Evolutionary conservation across 2,329 filamentous ascomycete genomes (phyloP).

Genomic region (Diaporthe humulicola): DNA sequence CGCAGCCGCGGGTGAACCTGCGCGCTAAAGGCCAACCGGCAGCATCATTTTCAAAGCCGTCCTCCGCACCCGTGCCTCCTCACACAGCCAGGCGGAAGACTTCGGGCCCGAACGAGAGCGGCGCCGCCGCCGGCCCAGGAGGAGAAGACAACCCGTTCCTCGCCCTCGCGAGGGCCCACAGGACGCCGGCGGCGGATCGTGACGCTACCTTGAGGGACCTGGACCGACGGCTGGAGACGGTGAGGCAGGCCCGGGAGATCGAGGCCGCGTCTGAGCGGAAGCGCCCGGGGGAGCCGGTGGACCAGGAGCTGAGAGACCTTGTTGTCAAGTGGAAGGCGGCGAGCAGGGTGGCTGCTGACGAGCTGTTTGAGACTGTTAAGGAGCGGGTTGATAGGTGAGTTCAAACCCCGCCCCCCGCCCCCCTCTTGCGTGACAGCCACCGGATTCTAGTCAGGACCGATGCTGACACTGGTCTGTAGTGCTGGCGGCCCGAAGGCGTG

Average conservation of each 20-base stretch:
- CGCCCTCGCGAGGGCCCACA: constrained; percentile 29
- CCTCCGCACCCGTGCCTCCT: background rate
- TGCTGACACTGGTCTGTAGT: constrained; percentile 4
- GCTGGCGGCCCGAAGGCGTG: constrained; percentile 35
- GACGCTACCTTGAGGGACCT: constrained; percentile 41
- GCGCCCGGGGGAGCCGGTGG: constrained; percentile 46
- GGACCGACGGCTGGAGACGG: constrained; percentile 49
- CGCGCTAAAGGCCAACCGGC: background rate
- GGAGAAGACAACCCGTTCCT: constrained; percentile 41
- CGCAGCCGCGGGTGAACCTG: background rate
- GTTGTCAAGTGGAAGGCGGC: constrained; percentile 72
- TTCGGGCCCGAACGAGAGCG: background rate
- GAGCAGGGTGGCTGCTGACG: constrained; percentile 73
- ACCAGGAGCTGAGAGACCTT: constrained; percentile 68
- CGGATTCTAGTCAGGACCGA: fast-evolving
- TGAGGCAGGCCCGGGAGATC: constrained; percentile 65
- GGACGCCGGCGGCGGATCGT: background rate
- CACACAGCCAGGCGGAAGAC: background rate
- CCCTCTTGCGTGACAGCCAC: fast-evolving
- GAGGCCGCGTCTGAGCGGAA: constrained; percentile 48
- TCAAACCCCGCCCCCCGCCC: background rate
- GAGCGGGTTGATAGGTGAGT: constrained; percentile 40
- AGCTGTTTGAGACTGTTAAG: constrained; percentile 41
- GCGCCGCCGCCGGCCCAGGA: background rate
- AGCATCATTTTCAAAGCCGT: background rate